These are phyloP conservation scores for Ilyonectria robusta DNA, from an alignment of 2,329 filamentous ascomycete genomes.

Conservation along the genomic window DNA sequence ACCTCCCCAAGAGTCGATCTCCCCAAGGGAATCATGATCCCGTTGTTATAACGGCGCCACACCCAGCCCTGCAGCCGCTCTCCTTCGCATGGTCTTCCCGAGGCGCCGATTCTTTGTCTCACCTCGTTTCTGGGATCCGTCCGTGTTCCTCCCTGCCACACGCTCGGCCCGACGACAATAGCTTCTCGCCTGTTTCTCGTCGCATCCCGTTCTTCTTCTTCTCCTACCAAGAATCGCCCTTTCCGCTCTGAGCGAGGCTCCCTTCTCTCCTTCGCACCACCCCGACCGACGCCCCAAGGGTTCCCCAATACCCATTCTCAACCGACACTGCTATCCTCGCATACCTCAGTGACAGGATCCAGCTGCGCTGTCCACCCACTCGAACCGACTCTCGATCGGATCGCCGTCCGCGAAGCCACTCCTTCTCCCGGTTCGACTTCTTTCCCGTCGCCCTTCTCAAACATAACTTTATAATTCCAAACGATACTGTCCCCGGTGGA, in stretches of 20 bases:
- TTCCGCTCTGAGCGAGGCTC: slow-evolving; percentile 27
- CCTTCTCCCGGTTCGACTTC: slow-evolving; percentile 38
- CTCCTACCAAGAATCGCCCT: slow-evolving; percentile 20
- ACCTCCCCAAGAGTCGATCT: slow-evolving; percentile 34
- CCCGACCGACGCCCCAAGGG: slow-evolving; percentile 13
- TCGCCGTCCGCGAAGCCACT: slow-evolving; percentile 40
- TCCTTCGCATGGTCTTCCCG: slow-evolving; percentile 43
- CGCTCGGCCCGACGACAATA: slow-evolving; percentile 44
- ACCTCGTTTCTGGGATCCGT: slow-evolving; percentile 45
- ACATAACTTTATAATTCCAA: slow-evolving; percentile 41
- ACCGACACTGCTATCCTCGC: slow-evolving; percentile 36
- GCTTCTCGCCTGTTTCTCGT: slow-evolving; percentile 37
- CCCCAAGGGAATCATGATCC: slow-evolving; percentile 45
- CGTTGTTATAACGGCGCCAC: slow-evolving; percentile 48
- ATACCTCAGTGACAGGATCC: slow-evolving; percentile 44
- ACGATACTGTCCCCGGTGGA: slow-evolving; percentile 41
- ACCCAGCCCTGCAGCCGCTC: slow-evolving; percentile 44
- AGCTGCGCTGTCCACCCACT: slow-evolving; percentile 49
- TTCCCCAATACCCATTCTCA: slow-evolving; percentile 28
- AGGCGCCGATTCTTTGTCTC: slow-evolving; percentile 52
- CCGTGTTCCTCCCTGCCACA: slow-evolving; percentile 46
- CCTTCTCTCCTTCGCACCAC: slow-evolving; percentile 31
- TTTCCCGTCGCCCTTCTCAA: slow-evolving; percentile 35
- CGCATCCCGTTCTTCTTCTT: slow-evolving; percentile 32
- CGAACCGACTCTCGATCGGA: slow-evolving; percentile 42